Percentiles rank a stretch among this genome's conserved stretches.
phyloP scores from a whole-genome alignment of 768 basidiomycete genomes.

The Phaeotremella fagi region DNA sequence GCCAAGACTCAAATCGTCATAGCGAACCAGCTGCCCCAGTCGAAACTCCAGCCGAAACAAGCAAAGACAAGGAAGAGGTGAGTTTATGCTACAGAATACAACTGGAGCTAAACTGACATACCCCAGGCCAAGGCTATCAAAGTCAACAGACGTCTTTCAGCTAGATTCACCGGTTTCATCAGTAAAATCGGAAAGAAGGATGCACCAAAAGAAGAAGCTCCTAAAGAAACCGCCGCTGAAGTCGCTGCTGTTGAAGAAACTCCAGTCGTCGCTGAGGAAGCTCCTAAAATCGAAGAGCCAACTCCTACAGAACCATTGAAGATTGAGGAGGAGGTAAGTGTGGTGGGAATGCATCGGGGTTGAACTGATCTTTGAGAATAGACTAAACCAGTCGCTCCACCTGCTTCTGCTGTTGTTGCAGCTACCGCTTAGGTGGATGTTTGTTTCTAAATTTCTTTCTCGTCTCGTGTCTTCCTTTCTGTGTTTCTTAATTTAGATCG shows the following conservation, averaged over 20 bases:
- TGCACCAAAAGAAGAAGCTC: conserved; percentile 50
- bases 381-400: conserved; percentile 45
- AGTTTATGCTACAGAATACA: no score
- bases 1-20: conserved; percentile 51
- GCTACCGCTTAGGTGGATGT: conserved; percentile 75
- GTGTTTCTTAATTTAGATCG: no score
- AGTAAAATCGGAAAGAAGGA: conserved; percentile 52
- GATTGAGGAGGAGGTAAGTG: conserved; percentile 45
- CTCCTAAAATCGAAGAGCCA: conserved; percentile 82
- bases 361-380: background rate
- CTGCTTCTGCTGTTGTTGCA: conserved; percentile 64
- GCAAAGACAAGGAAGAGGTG: conserved; percentile 51
- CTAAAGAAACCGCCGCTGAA: conserved; percentile 53
- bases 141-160: conserved; percentile 75
- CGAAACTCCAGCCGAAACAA: conserved; percentile 45
- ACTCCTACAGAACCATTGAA: conserved; percentile 76
- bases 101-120: no score
- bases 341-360: conserved; percentile 9
- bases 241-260: conserved; percentile 7
- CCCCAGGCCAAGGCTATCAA: conserved; percentile 52
- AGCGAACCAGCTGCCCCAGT: conserved; percentile 56
- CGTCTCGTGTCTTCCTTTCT: no score
- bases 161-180: conserved; percentile 77
- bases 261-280: conserved; percentile 77
- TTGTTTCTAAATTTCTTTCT: no score